Evolutionary conservation across 2,329 filamentous ascomycete genomes (phyloP).

Genomic region (Clonostachys byssicola): DNA sequence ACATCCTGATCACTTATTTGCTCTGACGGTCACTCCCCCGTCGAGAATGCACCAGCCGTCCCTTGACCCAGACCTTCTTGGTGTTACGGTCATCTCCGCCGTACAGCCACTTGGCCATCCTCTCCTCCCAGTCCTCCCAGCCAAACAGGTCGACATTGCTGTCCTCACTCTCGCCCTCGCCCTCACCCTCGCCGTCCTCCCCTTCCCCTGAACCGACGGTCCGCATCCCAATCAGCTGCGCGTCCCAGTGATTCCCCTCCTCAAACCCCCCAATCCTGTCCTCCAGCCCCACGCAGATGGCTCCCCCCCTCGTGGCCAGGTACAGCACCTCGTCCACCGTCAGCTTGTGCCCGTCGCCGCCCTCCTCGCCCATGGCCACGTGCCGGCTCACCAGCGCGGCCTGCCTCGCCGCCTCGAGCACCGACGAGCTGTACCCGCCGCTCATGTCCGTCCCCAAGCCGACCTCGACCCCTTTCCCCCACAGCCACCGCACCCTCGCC

Average conservation of each 20-base stretch:
- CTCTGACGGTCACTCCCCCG: background rate
- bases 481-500: constrained; percentile 68
- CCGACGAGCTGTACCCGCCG: constrained; percentile 78
- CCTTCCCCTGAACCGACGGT: constrained; percentile 35
- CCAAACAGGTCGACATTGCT: constrained; percentile 86
- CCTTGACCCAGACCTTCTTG: constrained; percentile 82
- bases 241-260: constrained; percentile 86
- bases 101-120: constrained; percentile 90
- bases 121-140: constrained; percentile 84
- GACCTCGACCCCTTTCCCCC: constrained; percentile 71
- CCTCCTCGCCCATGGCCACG: constrained; percentile 49
- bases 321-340: constrained; percentile 84
- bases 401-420: constrained; percentile 80
- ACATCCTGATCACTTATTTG: too few species aligned
- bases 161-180: constrained; percentile 20
- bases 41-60: constrained; percentile 69
- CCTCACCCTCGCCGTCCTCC: constrained; percentile 10
- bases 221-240: constrained; percentile 71
- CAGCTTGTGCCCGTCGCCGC: constrained; percentile 55
- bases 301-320: constrained; percentile 84
- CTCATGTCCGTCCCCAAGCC: constrained; percentile 89
- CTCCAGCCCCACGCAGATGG: constrained; percentile 71
- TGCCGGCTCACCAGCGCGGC: constrained; percentile 75
- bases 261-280: constrained; percentile 76
- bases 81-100: constrained; percentile 92